Percentiles rank a stretch among this genome's conserved stretches.
phyloP scores from a whole-genome alignment of 2,329 filamentous ascomycete genomes.

The Aspergillus sp. region DNA sequence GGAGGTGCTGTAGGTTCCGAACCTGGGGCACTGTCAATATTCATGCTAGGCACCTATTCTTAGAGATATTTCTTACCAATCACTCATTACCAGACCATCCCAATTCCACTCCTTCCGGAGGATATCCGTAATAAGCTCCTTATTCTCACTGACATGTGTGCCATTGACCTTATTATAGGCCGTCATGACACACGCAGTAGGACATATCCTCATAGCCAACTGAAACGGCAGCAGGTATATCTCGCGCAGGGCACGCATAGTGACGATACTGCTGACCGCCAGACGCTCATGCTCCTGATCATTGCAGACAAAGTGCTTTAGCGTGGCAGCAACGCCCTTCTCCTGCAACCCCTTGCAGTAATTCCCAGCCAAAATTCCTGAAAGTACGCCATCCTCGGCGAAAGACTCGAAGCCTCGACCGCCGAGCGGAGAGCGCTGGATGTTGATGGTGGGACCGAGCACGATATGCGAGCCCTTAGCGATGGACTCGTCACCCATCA shows the following conservation, averaged over 20 bases:
- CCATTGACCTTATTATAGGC: constrained; percentile 61
- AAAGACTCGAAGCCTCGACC: constrained; percentile 86
- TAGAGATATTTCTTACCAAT: constrained; percentile 37
- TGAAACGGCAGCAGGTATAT: constrained; percentile 67
- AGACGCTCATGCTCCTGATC: constrained; percentile 50
- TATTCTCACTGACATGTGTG: constrained; percentile 47
- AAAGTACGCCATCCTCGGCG: constrained; percentile 77
- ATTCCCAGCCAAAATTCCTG: constrained; percentile 70
- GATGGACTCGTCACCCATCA: constrained; percentile 70
- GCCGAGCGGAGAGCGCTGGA: constrained; percentile 80
- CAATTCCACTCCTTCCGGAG: constrained; percentile 51
- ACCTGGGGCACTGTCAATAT: constrained; percentile 30
- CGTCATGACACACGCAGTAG: constrained; percentile 60
- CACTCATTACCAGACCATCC: constrained; percentile 50
- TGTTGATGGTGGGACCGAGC: constrained; percentile 76
- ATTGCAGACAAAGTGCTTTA: constrained; percentile 64
- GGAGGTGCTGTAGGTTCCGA: constrained; percentile 49
- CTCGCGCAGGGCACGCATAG: constrained; percentile 59
- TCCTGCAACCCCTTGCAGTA: constrained; percentile 74
- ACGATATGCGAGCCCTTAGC: constrained; percentile 73
- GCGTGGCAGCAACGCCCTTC: constrained; percentile 71
- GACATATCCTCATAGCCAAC: constrained; percentile 58
- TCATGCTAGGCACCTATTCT: too few species aligned
- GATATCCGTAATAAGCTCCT: constrained; percentile 44
- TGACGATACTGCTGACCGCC: constrained; percentile 46